These are phyloP conservation scores for Lepidium didymum DNA, from an alignment of 345 rosid species.

Conservation along the genomic window DNA sequence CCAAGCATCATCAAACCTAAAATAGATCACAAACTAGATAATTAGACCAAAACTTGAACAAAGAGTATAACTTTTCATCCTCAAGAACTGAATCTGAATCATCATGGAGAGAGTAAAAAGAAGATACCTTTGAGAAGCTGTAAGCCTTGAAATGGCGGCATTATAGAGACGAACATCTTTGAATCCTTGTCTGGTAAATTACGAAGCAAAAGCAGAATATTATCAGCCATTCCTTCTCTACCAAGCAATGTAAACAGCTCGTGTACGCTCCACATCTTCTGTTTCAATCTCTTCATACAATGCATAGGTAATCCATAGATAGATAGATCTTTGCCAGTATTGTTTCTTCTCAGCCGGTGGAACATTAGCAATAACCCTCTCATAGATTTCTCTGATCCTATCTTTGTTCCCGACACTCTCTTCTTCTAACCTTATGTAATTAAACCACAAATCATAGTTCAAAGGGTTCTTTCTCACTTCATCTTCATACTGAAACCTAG, in stretches of 20 bases:
- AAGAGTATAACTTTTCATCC: conserved; percentile 2
- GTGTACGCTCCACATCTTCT: too few relatives aligned
- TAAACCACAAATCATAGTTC: neutral
- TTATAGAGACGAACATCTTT: conserved; percentile 65
- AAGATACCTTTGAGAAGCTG: conserved; percentile 49
- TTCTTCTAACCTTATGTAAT: neutral
- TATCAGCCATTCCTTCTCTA: conserved; percentile 47
- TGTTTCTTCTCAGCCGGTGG: neutral
- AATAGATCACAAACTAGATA: neutral
- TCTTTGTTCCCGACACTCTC: neutral
- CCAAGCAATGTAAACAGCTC: conserved; percentile 70
- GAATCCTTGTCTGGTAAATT: conserved; percentile 55
- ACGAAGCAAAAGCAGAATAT: conserved; percentile 44
- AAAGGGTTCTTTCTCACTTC: neutral
- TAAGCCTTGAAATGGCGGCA: conserved; percentile 70
- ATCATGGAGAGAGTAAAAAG: neutral
- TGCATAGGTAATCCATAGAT: too few relatives aligned
- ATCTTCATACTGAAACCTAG: neutral
- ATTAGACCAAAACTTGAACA: neutral
- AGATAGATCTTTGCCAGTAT: neutral
- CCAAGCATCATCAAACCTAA: conserved; percentile 72
- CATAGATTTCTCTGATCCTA: neutral
- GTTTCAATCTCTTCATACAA: too few relatives aligned
- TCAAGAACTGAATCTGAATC: neutral
- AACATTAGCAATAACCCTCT: neutral